Evolutionary conservation across 441 rosid species (phyloP), one percentile per base, ranked within the genome.

Genomic region (Rhodomyrtus psidioides): DNA sequence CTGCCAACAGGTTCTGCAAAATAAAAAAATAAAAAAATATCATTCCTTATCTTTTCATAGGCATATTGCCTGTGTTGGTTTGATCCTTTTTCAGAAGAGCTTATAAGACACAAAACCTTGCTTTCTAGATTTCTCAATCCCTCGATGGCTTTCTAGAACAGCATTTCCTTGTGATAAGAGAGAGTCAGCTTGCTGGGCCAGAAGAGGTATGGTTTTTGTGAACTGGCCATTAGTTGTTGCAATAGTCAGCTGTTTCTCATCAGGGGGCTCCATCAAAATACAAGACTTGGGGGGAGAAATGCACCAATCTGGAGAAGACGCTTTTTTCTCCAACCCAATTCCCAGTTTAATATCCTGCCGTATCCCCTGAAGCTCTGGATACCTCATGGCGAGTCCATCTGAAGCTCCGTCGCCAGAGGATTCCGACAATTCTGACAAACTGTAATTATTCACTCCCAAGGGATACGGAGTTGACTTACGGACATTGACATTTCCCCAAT

Each of bases 261-360:
- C 92, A 6, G 88, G 89, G 74, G 94, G 98, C 82, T 93, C 94
- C 90, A 96, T 85, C 86, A 97, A 88, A 86, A 91, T 89, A 89
- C 96, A 94, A 82, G 96, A 93, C 89, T 93, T 96, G n/a, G 96
- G 98, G 85, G 99, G 98, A 55, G 99, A 97, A 88, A 94, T 92
- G n/a, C 86, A 89, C 99, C 99, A 96, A 28, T 90, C 87, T 34
- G 99, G 98, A 17, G 98, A 96, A 57, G 94, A 85, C 17, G 89
- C 96, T 16, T 92, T 46, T 57, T 92, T 95, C 55, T 91, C 91
- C 84, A 89, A 92, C 49, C 87, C 90, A 24, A 85, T 82, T 85
- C 90, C 93, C 28, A 91, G 86, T 87, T 87, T 88, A 74, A 86
- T 55, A 86, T 88, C 92, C 86, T 83, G 91, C 34, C 90, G 90